Percentiles rank a stretch among this genome's conserved stretches.
These are phyloP conservation scores for Solanum clarkiae DNA, from an alignment of 257 asterid genomes.

Conservation along the genomic window DNA sequence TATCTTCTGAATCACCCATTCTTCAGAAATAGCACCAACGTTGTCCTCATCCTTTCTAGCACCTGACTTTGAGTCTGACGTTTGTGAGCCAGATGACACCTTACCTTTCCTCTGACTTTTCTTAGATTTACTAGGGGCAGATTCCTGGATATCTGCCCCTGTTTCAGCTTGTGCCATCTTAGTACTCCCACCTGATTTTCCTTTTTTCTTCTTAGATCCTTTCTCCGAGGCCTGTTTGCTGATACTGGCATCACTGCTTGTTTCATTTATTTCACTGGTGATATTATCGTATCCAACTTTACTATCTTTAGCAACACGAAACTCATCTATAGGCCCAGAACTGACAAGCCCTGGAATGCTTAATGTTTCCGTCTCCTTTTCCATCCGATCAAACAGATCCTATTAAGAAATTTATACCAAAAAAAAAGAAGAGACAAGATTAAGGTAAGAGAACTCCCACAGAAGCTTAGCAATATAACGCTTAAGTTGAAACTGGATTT, in stretches of 20 bases:
- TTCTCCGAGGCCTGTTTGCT: slow-evolving; percentile 54
- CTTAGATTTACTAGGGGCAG: slow-evolving; percentile 55
- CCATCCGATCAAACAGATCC: slow-evolving; percentile 65
- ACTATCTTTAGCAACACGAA: slow-evolving; percentile 32
- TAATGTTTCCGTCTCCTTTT: slow-evolving; percentile 62
- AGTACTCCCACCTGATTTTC: slow-evolving; percentile 55
- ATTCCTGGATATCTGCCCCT: slow-evolving; percentile 46
- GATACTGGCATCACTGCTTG: slow-evolving; percentile 35
- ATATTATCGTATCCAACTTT: background rate
- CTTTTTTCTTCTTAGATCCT: slow-evolving; percentile 80
- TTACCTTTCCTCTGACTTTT: slow-evolving; percentile 71
- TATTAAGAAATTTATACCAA: slow-evolving; percentile 13
- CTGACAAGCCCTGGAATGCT: slow-evolving; percentile 29
- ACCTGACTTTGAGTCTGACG: slow-evolving; percentile 47
- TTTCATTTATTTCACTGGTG: slow-evolving; percentile 34
- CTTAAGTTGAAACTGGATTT: background rate
- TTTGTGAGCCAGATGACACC: slow-evolving; percentile 40
- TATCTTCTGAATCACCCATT: slow-evolving; percentile 61
- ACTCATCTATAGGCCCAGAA: slow-evolving; percentile 27
- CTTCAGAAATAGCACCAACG: slow-evolving; percentile 56
- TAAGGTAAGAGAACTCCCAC: background rate
- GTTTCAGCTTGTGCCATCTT: slow-evolving; percentile 47
- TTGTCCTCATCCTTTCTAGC: slow-evolving; percentile 55
- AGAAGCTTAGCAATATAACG: background rate
- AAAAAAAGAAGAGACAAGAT: background rate